Percentiles rank a stretch among this genome's conserved stretches.
phyloP scores from a whole-genome alignment of 169 alveolate genomes.

The Toxoplasma gondii region DNA sequence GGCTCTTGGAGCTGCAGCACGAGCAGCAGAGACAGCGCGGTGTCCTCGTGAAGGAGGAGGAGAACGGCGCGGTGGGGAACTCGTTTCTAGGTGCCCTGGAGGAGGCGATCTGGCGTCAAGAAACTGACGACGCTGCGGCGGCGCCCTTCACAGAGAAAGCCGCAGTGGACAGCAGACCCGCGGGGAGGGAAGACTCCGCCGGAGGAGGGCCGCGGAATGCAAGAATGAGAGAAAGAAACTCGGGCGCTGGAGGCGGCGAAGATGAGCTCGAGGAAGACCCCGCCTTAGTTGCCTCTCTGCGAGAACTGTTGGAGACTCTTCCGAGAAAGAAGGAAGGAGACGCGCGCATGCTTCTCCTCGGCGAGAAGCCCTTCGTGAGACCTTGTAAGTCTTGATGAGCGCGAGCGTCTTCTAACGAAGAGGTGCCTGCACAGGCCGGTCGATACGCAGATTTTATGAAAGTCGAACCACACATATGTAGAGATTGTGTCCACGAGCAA shows the following conservation, averaged over 20 bases:
- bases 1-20: neutral
- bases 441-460: no score
- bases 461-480: no score
- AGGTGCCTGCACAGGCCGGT: no score
- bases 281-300: neutral
- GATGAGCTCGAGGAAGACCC: neutral
- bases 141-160: neutral
- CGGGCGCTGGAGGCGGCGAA: neutral
- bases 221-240: neutral
- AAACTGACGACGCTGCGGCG: neutral
- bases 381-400: neutral
- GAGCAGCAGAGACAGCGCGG: slow-evolving; percentile 1
- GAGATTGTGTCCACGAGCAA: no score
- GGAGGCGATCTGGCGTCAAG: neutral
- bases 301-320: neutral
- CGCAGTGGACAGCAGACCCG: neutral
- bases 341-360: slow-evolving; percentile 3
- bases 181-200: neutral
- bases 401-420: neutral
- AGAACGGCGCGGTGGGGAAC: neutral
- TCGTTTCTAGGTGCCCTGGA: neutral
- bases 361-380: neutral
- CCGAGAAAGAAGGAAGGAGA: slow-evolving; percentile 1
- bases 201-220: neutral
- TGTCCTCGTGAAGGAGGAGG: neutral